Conservation (phyloP, 148 eudicot genomes). For the Pouteria glomerata region DNA sequence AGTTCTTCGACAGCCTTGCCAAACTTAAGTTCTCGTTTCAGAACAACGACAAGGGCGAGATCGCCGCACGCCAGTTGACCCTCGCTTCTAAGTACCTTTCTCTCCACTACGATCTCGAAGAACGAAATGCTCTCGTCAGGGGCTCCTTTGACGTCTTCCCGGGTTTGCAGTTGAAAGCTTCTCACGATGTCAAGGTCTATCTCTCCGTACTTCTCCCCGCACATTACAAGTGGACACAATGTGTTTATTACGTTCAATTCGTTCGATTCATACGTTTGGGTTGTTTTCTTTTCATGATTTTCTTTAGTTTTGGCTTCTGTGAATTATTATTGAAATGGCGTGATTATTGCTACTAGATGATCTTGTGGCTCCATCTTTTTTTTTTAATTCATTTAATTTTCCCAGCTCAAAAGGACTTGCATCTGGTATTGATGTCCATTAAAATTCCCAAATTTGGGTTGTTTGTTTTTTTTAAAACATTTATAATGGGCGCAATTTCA, state of each 20-base stretch:
- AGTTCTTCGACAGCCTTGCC: conserved; percentile 60
- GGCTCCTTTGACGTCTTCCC: conserved; percentile 51
- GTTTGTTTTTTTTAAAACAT: no score
- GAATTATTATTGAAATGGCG: background rate
- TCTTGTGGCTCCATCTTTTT: background rate
- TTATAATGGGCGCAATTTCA: no score
- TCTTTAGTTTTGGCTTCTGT: background rate
- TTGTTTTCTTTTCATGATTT: background rate
- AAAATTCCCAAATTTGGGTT: background rate
- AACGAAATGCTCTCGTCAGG: conserved; percentile 56
- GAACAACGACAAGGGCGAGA: conserved; percentile 49
- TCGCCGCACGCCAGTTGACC: conserved; percentile 57
- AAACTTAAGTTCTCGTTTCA: conserved; percentile 70
- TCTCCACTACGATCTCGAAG: conserved; percentile 62
- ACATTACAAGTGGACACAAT: background rate
- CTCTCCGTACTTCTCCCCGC: background rate
- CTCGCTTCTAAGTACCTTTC: conserved; percentile 55
- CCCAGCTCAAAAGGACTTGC: background rate
- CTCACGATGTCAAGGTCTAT: conserved; percentile 63
- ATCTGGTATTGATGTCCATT: no score
- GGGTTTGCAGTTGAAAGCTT: conserved; percentile 43
- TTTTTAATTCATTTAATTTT: background rate
- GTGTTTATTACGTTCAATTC: background rate
- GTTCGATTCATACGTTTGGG: background rate
- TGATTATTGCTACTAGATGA: background rate